phyloP scores from a whole-genome alignment of 2,329 filamentous ascomycete species.

The Bimuria novae-zelandiae region DNA sequence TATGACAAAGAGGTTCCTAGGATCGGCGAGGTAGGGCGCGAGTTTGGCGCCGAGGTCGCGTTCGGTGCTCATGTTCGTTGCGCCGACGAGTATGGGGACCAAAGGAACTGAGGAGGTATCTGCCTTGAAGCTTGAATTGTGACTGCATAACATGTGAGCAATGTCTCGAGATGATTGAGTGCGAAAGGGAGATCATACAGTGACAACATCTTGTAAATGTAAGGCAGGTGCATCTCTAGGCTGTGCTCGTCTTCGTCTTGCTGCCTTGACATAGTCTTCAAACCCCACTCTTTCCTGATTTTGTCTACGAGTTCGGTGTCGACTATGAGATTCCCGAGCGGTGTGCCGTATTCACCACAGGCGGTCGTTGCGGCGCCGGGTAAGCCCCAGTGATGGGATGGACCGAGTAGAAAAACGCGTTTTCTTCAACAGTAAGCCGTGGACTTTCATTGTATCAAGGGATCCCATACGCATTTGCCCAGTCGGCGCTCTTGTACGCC shows the following conservation, averaged over 20 bases:
- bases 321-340: conserved; percentile 70
- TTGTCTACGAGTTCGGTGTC: conserved; percentile 63
- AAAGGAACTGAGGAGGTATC: conserved; percentile 69
- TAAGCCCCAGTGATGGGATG: conserved; percentile 87
- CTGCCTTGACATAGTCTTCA: conserved; percentile 60
- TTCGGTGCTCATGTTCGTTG: conserved; percentile 69
- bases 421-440: conserved; percentile 59
- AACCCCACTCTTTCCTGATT: conserved; percentile 33
- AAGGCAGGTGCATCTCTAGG: conserved; percentile 94
- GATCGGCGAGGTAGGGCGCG: conserved; percentile 75
- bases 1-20: conserved; percentile 79
- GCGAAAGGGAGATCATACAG: conserved; percentile 39
- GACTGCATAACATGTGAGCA: conserved; percentile 34
- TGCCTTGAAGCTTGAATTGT: conserved; percentile 30
- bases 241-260: conserved; percentile 87
- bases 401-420: conserved; percentile 88
- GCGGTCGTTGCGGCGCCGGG: conserved; percentile 75
- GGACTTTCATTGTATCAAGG: no score
- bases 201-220: conserved; percentile 79
- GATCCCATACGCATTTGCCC: conserved; percentile 74
- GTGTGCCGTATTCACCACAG: conserved; percentile 73
- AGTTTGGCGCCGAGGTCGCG: conserved; percentile 70
- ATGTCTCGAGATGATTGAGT: not conserved
- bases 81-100: conserved; percentile 85
- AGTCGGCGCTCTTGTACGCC: conserved; percentile 88